phyloP scores from a whole-genome alignment of 345 rosid species.

The Brassica juncea region DNA sequence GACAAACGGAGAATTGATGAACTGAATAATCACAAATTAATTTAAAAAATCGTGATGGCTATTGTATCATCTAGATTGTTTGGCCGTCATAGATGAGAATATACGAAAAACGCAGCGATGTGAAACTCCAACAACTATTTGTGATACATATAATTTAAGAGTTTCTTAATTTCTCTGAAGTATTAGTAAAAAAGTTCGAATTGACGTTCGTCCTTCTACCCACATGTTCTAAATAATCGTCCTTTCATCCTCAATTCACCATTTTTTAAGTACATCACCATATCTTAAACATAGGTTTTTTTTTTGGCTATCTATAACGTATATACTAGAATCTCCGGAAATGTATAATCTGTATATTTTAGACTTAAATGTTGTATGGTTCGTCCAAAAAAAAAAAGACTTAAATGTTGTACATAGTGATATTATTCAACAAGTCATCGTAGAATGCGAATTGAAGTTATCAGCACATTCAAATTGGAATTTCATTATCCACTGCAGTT shows the following conservation, averaged over 20 bases:
- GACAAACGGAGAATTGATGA: not conserved
- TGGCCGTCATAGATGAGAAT: slow-evolving; percentile 13
- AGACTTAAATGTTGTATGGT: too few species aligned
- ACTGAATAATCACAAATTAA: not conserved
- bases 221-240: not conserved
- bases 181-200: not conserved
- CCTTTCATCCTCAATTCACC: not conserved
- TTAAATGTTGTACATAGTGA: not conserved
- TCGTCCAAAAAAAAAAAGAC: not conserved
- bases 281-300: not conserved
- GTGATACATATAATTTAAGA: not conserved
- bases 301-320: not conserved
- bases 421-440: not conserved
- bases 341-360: not conserved
- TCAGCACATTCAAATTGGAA: not conserved
- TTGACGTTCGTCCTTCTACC: not conserved
- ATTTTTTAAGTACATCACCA: not conserved
- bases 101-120: slow-evolving; percentile 3
- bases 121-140: slow-evolving; percentile 32
- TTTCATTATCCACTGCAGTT: not conserved
- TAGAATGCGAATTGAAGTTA: not conserved
- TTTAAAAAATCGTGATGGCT: slow-evolving; percentile 5
- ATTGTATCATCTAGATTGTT: not conserved
- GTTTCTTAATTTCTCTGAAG: not conserved
- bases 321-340: not conserved